phyloP scores from a whole-genome alignment of 306 rosid genomes.

The Pyrus betulifolia region DNA sequence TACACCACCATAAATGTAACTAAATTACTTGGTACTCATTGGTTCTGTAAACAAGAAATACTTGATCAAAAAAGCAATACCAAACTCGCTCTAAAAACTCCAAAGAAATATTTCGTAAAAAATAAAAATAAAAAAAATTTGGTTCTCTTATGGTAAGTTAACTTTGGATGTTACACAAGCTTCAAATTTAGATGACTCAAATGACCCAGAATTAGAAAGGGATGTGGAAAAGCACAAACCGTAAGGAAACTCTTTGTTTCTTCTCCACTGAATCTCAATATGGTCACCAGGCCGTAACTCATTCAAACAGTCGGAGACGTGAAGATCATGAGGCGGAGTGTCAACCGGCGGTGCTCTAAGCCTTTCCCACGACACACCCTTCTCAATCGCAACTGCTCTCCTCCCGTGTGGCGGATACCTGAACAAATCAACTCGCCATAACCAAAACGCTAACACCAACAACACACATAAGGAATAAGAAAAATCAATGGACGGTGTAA shows the following conservation, averaged over 20 bases:
- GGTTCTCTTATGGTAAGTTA: too few species aligned
- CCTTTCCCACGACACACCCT: conserved; percentile 73
- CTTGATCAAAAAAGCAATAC: too few species aligned
- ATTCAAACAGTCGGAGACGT: conserved; percentile 58
- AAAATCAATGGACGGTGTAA: neutral
- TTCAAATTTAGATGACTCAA: neutral
- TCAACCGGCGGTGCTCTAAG: conserved; percentile 74
- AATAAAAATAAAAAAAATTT: too few species aligned
- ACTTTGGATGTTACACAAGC: too few species aligned
- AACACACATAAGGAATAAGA: neutral
- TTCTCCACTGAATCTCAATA: conserved; percentile 94
- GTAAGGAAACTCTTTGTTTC: conserved; percentile 89
- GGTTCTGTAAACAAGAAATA: neutral
- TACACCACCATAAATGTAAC: neutral
- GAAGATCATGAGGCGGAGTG: conserved; percentile 72
- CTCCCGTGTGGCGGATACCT: conserved; percentile 96
- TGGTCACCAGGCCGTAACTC: conserved; percentile 78
- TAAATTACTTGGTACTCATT: neutral
- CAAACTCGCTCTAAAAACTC: too few species aligned
- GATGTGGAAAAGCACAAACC: conserved; percentile 45
- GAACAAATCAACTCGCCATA: neutral
- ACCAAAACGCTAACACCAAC: neutral
- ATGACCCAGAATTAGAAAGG: neutral
- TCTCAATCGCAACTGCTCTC: conserved; percentile 61
- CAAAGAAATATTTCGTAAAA: too few species aligned